A percentile compares a stretch with the other conserved stretches of the same genome.
phyloP scores from a whole-genome alignment of 1,284 basidiomycete genomes.

The Ceratobasidium sp. region DNA sequence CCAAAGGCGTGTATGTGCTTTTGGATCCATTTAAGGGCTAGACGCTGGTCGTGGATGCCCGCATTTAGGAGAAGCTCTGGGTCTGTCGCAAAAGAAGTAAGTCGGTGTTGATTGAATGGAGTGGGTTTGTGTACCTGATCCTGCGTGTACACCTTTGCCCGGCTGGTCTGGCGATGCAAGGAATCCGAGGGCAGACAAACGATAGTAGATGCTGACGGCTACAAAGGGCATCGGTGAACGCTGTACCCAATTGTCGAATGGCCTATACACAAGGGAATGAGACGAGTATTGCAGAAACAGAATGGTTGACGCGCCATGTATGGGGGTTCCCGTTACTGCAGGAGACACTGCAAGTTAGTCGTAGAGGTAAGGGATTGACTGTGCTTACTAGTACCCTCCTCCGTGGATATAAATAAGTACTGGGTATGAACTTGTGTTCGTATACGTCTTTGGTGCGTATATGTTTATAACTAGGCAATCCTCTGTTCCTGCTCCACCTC shows the following conservation, averaged over 20 bases:
- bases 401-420: slow-evolving; percentile 74
- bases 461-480: slow-evolving; percentile 63
- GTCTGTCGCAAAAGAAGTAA: slow-evolving; percentile 1
- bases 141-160: slow-evolving; percentile 54
- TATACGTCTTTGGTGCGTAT: slow-evolving; percentile 56
- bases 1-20: slow-evolving; percentile 54
- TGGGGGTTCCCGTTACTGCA: slow-evolving; percentile 32
- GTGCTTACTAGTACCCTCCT: slow-evolving; percentile 62
- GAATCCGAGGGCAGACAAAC: slow-evolving; percentile 44
- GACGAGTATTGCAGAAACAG: background rate
- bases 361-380: slow-evolving; percentile 48
- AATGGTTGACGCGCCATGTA: slow-evolving; percentile 18
- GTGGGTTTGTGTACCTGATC: slow-evolving; percentile 51
- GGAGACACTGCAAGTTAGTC: background rate
- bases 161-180: slow-evolving; percentile 55
- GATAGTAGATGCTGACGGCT: slow-evolving; percentile 48
- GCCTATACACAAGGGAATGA: slow-evolving; percentile 64
- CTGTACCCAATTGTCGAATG: slow-evolving; percentile 60
- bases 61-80: slow-evolving; percentile 60
- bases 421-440: slow-evolving; percentile 61
- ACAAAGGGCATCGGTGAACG: slow-evolving; percentile 56
- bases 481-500: slow-evolving; percentile 71
- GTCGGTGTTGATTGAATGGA: background rate
- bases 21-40: slow-evolving; percentile 55
- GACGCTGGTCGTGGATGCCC: slow-evolving; percentile 71